Base-by-base conservation (phyloP, 2,329 filamentous ascomycete species). In the Berkeleyomyces rouxiae region DNA sequence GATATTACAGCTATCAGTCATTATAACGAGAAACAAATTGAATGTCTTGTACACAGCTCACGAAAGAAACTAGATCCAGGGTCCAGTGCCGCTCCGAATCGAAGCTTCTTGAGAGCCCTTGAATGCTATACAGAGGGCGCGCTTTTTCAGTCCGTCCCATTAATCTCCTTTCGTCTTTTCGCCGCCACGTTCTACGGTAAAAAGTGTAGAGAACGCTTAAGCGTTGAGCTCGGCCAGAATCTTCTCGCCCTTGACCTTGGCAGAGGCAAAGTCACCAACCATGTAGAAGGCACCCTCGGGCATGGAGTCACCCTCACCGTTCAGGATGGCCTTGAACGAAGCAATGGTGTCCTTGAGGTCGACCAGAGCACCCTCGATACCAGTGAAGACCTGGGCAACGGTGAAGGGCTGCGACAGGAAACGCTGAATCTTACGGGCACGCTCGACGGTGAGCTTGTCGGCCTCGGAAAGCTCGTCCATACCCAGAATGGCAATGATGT, bases 401-500 rank as follows among this genome's bases (percentile, higher is more conserved):
- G 93, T 93, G 85, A 99, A 99, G 75, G 93, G 93, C 84, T 99
- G 93, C 78, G 84, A 89, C 83, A 99, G 83, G 90, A 99, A 99
- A 87, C 91, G 88, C 84, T 99, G 93, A 76, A 99, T 87, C 85
- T 97, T 97, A 83, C 93, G 92, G 78, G 93, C 93, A 86, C 93
- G 93, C 87, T 99, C 93, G 83, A 99, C 93, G 71, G 93, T 97
- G 73, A 99, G 86, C 87, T 99, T 96, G 79, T 99, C 93, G 72
- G 88, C 88, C 83, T 97, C 93, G 68, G 93, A 97, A 79, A 99
- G 81, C 78, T 99, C 93, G 79, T 99, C 93, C 93, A 99, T 97
- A 87, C 92, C 92, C 76, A 97, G 80, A 90, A 99, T 99, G 79
- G 93, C 93, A 83, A 96, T 96, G 86, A 99, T 99, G 82, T 99